These are phyloP conservation scores for Erodium moschatum DNA, from an alignment of 441 rosid species.

Conservation along the genomic window DNA sequence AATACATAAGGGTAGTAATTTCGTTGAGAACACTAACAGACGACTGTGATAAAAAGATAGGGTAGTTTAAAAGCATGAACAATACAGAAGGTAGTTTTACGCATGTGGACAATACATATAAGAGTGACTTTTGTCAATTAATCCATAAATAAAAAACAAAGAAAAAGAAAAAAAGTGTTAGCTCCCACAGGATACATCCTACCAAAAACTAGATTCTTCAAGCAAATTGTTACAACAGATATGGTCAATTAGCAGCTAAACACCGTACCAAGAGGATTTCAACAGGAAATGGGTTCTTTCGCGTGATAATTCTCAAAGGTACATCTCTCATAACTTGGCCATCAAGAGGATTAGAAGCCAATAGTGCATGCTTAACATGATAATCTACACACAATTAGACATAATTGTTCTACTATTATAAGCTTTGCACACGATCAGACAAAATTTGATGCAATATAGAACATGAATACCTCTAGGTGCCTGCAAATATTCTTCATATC, in stretches of 20 bases:
- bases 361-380: not conserved
- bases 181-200: not conserved
- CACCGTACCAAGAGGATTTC: not conserved
- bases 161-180: not conserved
- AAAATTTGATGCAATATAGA: not conserved
- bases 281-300: not conserved
- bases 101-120: too few relatives aligned
- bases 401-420: not conserved
- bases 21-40: too few relatives aligned
- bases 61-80: too few relatives aligned
- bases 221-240: not conserved
- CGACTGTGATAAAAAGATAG: too few relatives aligned
- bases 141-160: not conserved
- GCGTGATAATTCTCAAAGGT: not conserved
- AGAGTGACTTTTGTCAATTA: too few relatives aligned
- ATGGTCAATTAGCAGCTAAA: not conserved
- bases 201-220: not conserved
- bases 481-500: conserved; percentile 80
- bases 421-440: not conserved
- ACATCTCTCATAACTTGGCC: too few relatives aligned
- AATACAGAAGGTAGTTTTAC: too few relatives aligned
- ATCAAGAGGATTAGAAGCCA: too few relatives aligned
- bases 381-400: not conserved
- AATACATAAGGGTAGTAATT: too few relatives aligned
- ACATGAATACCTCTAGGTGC: conserved; percentile 58